Evolutionary conservation across 75 land plant species (phyloP), one percentile per base, ranked within the genome.

Genomic region (Pinus albicaulis): DNA sequence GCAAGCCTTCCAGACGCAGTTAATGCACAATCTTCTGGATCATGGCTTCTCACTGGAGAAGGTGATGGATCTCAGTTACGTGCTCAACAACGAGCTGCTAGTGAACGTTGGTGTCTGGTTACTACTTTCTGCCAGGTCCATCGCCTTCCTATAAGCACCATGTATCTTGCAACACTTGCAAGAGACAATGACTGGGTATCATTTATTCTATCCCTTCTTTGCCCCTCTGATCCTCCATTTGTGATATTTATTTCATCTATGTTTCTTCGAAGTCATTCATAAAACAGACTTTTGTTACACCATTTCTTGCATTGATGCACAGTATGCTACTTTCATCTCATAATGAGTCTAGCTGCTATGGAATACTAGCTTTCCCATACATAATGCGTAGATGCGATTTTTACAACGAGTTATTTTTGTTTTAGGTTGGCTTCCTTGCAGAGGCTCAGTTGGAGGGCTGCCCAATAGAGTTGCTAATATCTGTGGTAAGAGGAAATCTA

Each of bases 171-270:
- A 56, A 52, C 86, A n/a, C 88, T 98, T 73, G 99, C 99, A 31
- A 91, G 86, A 76, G 95, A 92, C 78, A 95, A 98, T 91, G 99
- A 98, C 59, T 98, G 99, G 99, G 99, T 98, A 92, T 34, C 34
- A 75, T 60, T 23, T 62, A 48, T 53, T 23, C 57, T 77, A 17
- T 19, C 16, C 56, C 26, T 22, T 7, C 38, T 20, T 57, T 57
- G 8, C 25, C 48, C 12, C 28, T 19, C 23, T 44, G 53, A 15
- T 25, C 36, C 44, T n/a, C 36, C 19, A 53, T 36, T 16, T 25
- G 57, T 72, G 62, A 71, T 71, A 16, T 13, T 63, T 63, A 65
- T 64, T 60, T 14, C 12, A 58, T 55, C 55, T 3, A 11, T 20
- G 71, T 34, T 66, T 66, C 48, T 66, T 34, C 38, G 44, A 34